phyloP scores from a whole-genome alignment of 2,329 filamentous ascomycete genomes.

The Trichoderma atroviride region DNA sequence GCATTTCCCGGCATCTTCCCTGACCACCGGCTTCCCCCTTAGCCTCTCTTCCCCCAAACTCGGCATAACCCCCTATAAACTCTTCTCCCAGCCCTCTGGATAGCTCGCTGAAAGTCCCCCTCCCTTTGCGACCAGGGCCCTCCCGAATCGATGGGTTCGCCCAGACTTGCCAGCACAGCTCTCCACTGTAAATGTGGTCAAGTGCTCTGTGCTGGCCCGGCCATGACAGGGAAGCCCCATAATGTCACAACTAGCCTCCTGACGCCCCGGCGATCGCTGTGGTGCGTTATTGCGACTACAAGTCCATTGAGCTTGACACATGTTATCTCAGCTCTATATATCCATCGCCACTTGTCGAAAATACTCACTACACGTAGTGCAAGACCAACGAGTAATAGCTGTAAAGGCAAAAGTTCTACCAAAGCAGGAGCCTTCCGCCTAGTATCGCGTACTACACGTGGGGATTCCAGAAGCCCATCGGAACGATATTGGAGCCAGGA shows the following conservation, averaged over 20 bases:
- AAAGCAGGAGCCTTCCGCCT: neutral
- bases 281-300: neutral
- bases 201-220: slow-evolving; percentile 1
- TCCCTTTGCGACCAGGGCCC: slow-evolving; percentile 13
- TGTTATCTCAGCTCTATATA: neutral
- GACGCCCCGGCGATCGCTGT: slow-evolving; percentile 8
- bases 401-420: neutral
- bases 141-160: slow-evolving; percentile 10
- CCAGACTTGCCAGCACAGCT: slow-evolving; percentile 19
- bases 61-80: neutral
- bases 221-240: slow-evolving; percentile 8
- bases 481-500: neutral
- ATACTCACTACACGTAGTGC: neutral
- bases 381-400: neutral
- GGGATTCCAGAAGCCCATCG: neutral
- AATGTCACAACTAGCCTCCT: slow-evolving; percentile 12
- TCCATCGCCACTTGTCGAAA: neutral
- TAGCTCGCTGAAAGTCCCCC: neutral
- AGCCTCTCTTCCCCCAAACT: neutral
- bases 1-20: slow-evolving; percentile 14
- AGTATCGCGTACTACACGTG: neutral
- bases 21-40: slow-evolving; percentile 21
- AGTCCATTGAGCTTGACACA: neutral
- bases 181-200: slow-evolving; percentile 16
- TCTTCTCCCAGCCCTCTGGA: neutral